Evolutionary conservation across 257 asterid species (phyloP), one percentile per base, ranked within the genome.

Genomic region (Penstemon newberryi): DNA sequence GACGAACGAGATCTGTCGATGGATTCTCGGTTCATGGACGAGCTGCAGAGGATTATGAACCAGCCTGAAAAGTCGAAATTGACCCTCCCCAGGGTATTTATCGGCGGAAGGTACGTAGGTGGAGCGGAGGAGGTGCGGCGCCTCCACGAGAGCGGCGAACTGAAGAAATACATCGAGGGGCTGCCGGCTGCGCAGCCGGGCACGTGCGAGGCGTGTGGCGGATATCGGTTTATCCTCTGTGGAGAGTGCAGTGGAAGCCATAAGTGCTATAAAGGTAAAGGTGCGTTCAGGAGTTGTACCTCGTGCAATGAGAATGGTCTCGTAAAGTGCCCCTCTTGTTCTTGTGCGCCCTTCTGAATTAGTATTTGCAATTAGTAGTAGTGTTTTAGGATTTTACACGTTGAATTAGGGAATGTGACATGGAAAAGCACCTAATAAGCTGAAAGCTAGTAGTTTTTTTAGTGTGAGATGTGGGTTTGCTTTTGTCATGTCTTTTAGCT

Each of bases 271-370:
- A 81, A 80, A 59, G 97, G 81, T 73, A 93, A 89, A 77, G 65
- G 84, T 15, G 95, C 91, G 70, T 90, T 88, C 75, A 80, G 84
- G 87, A 79, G 84, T 69, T 93, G 99, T 67, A 83, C 85, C 52
- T 75, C 74, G 59, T 93, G 99, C 89, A 90, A 88, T 67, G 96
- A 85, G 84, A 87, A 93, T 73, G 99, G 97, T 58, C 85, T 90
- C 75, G 72, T 87, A 85, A 91, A 96, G 95, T 93, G 99, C 96
- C 87, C 96, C 7, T 87, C 92, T 78, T 93, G 99, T 73, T 88
- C 80, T 63, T 79, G 73, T 73, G 75, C 80, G 0, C 81, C 86
- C 43, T 56, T 77, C 10, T 78, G 68, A 56, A 65, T 67, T 43
- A 9, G 56, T 36, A 55, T 42, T 52, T 54, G 19, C 42, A 33